These are phyloP conservation scores for Danielia oregonensis DNA, from an alignment of 805 yeast genomes.

Conservation along the genomic window DNA sequence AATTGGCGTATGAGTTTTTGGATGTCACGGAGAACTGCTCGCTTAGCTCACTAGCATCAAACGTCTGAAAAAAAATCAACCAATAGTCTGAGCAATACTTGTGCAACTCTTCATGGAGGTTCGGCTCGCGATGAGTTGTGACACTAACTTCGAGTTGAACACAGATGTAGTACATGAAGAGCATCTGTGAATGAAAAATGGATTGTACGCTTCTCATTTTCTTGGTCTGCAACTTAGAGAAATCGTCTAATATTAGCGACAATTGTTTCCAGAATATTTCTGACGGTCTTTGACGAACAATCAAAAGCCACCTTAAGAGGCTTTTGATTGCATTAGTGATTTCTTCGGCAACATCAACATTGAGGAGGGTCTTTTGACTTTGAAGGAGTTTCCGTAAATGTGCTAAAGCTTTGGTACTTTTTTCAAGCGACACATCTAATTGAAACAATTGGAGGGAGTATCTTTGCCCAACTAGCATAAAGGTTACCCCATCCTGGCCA, in stretches of 20 bases:
- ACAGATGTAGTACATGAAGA: conserved; percentile 10
- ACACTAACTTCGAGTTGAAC: conserved; percentile 5
- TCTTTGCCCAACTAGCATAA: conserved; percentile 16
- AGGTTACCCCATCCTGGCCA: conserved; percentile 4
- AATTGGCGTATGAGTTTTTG: conserved; percentile 11
- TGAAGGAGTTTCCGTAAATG: conserved; percentile 16
- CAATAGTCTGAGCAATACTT: conserved; percentile 16
- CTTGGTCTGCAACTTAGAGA: conserved; percentile 14
- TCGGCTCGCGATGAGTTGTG: background rate
- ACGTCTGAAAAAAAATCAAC: conserved; percentile 17
- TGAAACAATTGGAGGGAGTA: conserved; percentile 25
- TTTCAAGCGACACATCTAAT: conserved; percentile 15
- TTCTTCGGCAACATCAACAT: conserved; percentile 7
- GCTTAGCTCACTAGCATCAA: conserved; percentile 13
- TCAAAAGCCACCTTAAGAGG: conserved; percentile 30
- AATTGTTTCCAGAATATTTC: conserved; percentile 16
- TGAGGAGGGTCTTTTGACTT: conserved; percentile 5
- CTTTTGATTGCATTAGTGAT: conserved; percentile 18
- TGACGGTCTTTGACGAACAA: conserved; percentile 25
- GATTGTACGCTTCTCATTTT: conserved; percentile 10
- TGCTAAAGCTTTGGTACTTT: conserved; percentile 15
- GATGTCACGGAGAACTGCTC: conserved; percentile 2
- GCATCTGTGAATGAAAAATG: conserved; percentile 10
- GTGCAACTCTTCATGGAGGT: background rate
- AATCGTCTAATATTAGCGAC: conserved; percentile 9